Percentiles rank a stretch among this genome's conserved stretches.
phyloP scores from a whole-genome alignment of 2,329 filamentous ascomycete species.

The Ceratocystis diversiconidia region DNA sequence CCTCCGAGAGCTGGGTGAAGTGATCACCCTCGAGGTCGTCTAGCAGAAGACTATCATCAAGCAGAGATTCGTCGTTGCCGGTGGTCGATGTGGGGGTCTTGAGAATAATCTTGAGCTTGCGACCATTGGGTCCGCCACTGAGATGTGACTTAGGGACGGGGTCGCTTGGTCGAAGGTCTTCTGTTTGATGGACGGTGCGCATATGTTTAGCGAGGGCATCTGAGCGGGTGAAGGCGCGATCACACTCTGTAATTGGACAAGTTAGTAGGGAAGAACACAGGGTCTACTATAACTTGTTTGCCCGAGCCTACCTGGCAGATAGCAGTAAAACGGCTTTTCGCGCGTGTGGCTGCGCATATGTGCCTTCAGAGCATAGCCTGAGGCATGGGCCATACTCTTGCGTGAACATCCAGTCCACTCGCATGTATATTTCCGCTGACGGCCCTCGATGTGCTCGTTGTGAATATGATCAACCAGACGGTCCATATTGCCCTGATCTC shows the following conservation, averaged over 20 bases:
- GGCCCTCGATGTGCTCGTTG: constrained; percentile 81
- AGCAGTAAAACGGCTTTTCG: constrained; percentile 97
- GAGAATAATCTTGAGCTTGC: constrained; percentile 48
- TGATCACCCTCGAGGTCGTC: constrained; percentile 37
- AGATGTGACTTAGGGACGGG: constrained; percentile 41
- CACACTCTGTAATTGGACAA: constrained; percentile 55
- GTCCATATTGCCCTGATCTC: constrained; percentile 68
- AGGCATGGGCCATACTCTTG: constrained; percentile 84
- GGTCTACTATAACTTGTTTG: no score
- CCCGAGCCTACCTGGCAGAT: constrained; percentile 58
- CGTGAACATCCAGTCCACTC: constrained; percentile 85
- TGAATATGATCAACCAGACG: constrained; percentile 71
- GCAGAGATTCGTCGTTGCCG: constrained; percentile 36
- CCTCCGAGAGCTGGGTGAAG: constrained; percentile 39
- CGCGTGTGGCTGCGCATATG: constrained; percentile 97
- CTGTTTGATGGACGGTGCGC: constrained; percentile 90
- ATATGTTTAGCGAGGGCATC: constrained; percentile 96
- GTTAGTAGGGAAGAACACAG: neutral
- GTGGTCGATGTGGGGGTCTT: constrained; percentile 45
- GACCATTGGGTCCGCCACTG: constrained; percentile 26
- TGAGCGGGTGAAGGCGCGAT: constrained; percentile 88
- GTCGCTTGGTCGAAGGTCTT: constrained; percentile 70
- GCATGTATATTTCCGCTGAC: constrained; percentile 95
- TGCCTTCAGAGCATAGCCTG: constrained; percentile 86
- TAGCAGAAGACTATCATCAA: constrained; percentile 39